These are phyloP conservation scores for Petunia secreta DNA, from an alignment of 257 asterid genomes.

Conservation along the genomic window DNA sequence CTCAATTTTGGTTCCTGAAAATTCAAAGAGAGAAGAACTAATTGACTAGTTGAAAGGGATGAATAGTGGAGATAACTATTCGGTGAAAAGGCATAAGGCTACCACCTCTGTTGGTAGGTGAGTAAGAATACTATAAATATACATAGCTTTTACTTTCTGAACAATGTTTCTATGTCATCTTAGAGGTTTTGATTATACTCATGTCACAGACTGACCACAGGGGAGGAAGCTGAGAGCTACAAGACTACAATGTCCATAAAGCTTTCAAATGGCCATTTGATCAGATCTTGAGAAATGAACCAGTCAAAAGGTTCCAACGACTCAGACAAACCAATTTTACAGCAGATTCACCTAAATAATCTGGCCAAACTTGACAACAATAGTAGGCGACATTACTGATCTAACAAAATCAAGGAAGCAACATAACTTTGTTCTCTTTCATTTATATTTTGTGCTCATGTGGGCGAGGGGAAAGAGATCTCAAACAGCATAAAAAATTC, in stretches of 20 bases:
- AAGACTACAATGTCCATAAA: constrained; percentile 1
- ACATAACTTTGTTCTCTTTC: not conserved
- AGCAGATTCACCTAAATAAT: not conserved
- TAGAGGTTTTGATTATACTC: not conserved
- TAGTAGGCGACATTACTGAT: not conserved
- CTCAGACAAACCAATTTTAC: not conserved
- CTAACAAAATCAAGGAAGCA: not conserved
- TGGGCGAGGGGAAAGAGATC: not conserved
- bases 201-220: not conserved
- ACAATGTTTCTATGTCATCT: not conserved
- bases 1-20: constrained; percentile 45
- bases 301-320: not conserved
- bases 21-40: not conserved
- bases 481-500: not conserved
- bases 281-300: not conserved
- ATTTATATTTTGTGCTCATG: not conserved
- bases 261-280: not conserved
- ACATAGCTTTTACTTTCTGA: not conserved
- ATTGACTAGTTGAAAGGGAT: not conserved
- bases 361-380: not conserved
- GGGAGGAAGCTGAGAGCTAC: not conserved
- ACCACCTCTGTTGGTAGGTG: not conserved
- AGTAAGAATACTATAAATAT: not conserved
- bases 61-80: not conserved
- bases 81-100: not conserved